Base-by-base conservation (phyloP, 1,139 yeast species). In the Hansenula anomala region DNA sequence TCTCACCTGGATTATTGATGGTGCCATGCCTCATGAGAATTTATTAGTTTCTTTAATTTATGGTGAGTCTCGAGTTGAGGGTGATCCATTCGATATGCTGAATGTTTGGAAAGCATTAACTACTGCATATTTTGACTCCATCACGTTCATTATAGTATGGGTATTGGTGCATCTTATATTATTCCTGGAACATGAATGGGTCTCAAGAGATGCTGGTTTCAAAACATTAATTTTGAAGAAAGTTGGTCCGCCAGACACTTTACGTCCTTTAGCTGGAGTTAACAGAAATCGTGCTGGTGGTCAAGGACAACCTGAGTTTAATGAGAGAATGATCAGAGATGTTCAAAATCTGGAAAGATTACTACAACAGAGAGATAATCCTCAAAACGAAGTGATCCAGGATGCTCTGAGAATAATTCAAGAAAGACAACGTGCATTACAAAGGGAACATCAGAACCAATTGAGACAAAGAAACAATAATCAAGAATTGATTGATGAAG, bases 151-250 rank as follows among this genome's bases (percentile, higher is more conserved):
- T 6, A 18, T 51, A 2, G 39, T 69, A 31, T 64, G 68, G 20
- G 56, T 75, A 6, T 50, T 66, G 7, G 59, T 73, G 26, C 73
- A 70, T 43, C 52, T 74, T 23, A 73, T 78, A 3, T 46, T 78
- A 9, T 75, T 76, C 52, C 66, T 78, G 30, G 80, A 75, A 45
- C 83, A 80, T 54, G 89, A 81, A 51, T 78, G 84, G 78, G 82
- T 83, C n/a, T 75, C 76, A 1, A 64, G 79, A 39, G 92, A 83
- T 55, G 78, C 78, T 35, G 86, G 86, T 0, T 81, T 80, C 55
- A 58, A 66, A 30, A 78, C 75, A 53, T 63, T 80, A 52, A 63
- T 82, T 19, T 55, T 69, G 39, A 73, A 67, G 43, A 73, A 70
- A 43, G 71, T 82, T 36, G 89, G 89, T 5, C 70, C 71, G 31